A percentile compares a stretch with the other conserved stretches of the same genome.
Conservation (phyloP, 2,329 filamentous ascomycete genomes). For the Biscogniauxia mediterranea region DNA sequence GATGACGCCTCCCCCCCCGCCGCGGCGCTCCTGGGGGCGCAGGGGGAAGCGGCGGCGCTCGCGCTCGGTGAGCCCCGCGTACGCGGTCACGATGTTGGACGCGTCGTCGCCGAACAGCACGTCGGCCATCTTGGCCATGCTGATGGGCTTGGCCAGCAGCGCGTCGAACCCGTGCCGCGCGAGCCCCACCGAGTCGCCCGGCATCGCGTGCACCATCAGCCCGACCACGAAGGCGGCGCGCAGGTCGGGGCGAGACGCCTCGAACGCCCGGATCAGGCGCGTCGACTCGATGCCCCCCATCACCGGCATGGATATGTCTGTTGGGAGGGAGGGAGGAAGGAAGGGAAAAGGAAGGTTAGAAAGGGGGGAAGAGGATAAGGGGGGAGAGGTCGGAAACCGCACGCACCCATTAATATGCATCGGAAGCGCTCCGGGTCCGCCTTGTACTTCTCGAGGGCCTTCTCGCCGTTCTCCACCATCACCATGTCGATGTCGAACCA, state of each 20-base stretch:
- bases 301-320: conserved; percentile 32
- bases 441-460: conserved; percentile 46
- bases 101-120: conserved; percentile 8
- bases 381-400: conserved; percentile 14
- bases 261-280: conserved; percentile 27
- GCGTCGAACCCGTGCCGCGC: conserved; percentile 6
- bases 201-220: not conserved
- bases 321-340: not conserved
- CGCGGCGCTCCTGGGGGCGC: not conserved
- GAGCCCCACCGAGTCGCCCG: not conserved
- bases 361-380: not conserved
- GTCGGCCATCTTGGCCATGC: not conserved
- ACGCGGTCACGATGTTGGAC: conserved; percentile 5
- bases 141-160: conserved; percentile 1
- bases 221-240: conserved; percentile 7
- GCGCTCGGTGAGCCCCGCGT: conserved; percentile 5
- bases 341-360: not conserved
- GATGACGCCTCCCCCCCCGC: not conserved
- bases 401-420: conserved; percentile 51
- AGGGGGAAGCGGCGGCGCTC: not conserved
- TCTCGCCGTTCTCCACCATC: conserved; percentile 45
- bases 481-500: not conserved
- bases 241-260: conserved; percentile 11
- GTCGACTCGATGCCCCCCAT: conserved; percentile 34
- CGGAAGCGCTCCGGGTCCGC: conserved; percentile 34